Evolutionary conservation across 2,329 filamentous ascomycete genomes (phyloP), one percentile per base, ranked within the genome.

Genomic region (Coniella lustricola): DNA sequence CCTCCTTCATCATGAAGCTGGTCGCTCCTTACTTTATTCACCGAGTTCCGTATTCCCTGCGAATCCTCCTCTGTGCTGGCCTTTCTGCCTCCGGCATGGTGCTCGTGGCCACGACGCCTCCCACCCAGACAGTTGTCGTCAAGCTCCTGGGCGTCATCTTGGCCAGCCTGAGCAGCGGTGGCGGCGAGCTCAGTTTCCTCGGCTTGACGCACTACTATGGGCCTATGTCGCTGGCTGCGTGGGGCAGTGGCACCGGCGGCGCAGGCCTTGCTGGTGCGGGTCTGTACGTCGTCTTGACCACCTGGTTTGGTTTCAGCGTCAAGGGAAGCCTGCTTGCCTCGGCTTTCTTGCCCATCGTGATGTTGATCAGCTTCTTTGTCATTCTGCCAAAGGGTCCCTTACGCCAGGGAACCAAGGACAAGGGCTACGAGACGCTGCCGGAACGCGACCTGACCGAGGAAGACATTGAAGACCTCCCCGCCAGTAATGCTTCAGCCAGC

Each of bases 11-110:
- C 47, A 87, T 85, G 44, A 97, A 97, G 66, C 77, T 97, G 42
- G 71, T 89, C 60, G 89, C 88, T 0, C 93, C 93, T 1, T 96
- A 97, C 73, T 91, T 95, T 59, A 95, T 97, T 61, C 89, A 96
- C 63, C 74, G 79, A 49, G 77, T 97, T 8, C 86, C 91, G 0
- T 97, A 97, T 67, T 72, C 76, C 18, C 59, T 82, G 3, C 87
- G 93, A 8, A 79, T 95, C 49, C 61, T 88, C 39, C 65, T 84
- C 44, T 88, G 95, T 63, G 87, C 86, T 53, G 72, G 72, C 2
- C 70, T 94, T 2, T 95, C 90, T 0, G 79, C 82, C n/a, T 66
- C 73, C 7, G 93, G 93, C 52, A 97, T 97, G 93, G 76, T 95
- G 39, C 75, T 95, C 39, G 83, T 97, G 32, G 90, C 90, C 1